Conservation (phyloP, 2,329 filamentous ascomycete genomes). For the Verticillium alfalfae region DNA sequence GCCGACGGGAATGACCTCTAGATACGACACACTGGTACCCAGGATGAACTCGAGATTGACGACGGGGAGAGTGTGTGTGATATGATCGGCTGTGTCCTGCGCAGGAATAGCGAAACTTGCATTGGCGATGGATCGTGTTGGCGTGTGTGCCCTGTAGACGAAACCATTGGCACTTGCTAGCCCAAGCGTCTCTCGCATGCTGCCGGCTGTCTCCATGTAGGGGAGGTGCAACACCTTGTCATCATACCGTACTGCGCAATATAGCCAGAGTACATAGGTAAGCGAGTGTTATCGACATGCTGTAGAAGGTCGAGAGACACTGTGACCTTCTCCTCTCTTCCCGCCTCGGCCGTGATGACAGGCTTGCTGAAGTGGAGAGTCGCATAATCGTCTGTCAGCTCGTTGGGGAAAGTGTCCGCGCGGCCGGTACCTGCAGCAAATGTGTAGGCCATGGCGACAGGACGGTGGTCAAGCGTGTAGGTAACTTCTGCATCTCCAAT, state of each 20-base stretch:
- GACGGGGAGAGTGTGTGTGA: slow-evolving; percentile 26
- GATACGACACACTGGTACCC: slow-evolving; percentile 36
- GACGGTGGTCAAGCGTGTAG: slow-evolving; percentile 45
- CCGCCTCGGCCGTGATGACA: slow-evolving; percentile 34
- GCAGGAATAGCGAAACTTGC: slow-evolving; percentile 34
- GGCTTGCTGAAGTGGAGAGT: slow-evolving; percentile 33
- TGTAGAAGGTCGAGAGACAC: slow-evolving; percentile 37
- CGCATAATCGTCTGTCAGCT: slow-evolving; percentile 33
- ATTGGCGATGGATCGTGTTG: slow-evolving; percentile 22
- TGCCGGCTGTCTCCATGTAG: slow-evolving; percentile 33
- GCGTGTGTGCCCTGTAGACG: slow-evolving; percentile 24
- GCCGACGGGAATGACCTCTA: slow-evolving; percentile 36
- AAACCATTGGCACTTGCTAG: slow-evolving; percentile 27
- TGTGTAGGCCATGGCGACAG: slow-evolving; percentile 50
- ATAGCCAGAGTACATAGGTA: slow-evolving; percentile 37
- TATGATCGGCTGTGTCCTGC: slow-evolving; percentile 26
- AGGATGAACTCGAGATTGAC: slow-evolving; percentile 36
- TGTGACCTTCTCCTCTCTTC: slow-evolving; percentile 37
- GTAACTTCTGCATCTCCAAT: slow-evolving; percentile 39
- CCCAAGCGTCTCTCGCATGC: slow-evolving; percentile 26
- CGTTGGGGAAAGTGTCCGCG: slow-evolving; percentile 38
- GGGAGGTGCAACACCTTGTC: slow-evolving; percentile 29
- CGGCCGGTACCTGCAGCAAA: slow-evolving; percentile 28
- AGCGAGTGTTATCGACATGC: slow-evolving; percentile 23
- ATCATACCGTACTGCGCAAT: slow-evolving; percentile 32